Evolutionary conservation across 352 stramenopile species (phyloP), one percentile per base, ranked within the genome.

Genomic region (Blastocystis sp.): DNA sequence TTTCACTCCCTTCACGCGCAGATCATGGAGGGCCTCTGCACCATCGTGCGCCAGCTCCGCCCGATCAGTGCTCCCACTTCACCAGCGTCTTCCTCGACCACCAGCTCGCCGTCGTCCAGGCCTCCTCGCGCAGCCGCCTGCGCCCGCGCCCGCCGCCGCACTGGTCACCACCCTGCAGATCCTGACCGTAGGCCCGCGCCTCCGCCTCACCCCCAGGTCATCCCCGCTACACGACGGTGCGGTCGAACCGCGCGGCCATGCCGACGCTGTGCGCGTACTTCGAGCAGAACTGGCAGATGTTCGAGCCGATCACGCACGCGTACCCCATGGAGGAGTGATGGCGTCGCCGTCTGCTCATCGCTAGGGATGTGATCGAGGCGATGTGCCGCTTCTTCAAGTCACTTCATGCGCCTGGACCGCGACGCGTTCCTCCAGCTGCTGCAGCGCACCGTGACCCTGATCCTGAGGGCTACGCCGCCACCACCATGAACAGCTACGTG

Each of bases 301-400:
- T 77, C 66, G 19, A 34, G n/a, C 38, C 48, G 66, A 40, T 53
- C 21, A 4, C 34, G 19, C 7, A n/a, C 19, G n/a, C 17, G n/a
- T 77, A 60, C 43, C 38, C 38, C 23, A 19, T 21, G 4, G 34
- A 77, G n/a, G 66, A 77, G 41, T 71, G 48, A 7, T 17, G 19
- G 28, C 23, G 4, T 43, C 34, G 23, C 5, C 17, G 14, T n/a
- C 48, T 17, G n/a, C 34, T 41, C 10, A 71, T 38, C 14, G 40
- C 4, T 38, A 71, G 64, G 43, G 14, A 77, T 34, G 66, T 77
- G 19, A 43, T 41, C 19, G 66, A 77, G 52, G 66, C 66, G 38
- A 48, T 59, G 2, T 77, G 66, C 45, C 66, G 66, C 52, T 77
- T 77, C 66, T 77, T 77, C 66, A 77, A 77, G 41, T 77, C n/a